Conservation (phyloP, 805 yeast genomes). For the Wickerhamiella galacta region DNA sequence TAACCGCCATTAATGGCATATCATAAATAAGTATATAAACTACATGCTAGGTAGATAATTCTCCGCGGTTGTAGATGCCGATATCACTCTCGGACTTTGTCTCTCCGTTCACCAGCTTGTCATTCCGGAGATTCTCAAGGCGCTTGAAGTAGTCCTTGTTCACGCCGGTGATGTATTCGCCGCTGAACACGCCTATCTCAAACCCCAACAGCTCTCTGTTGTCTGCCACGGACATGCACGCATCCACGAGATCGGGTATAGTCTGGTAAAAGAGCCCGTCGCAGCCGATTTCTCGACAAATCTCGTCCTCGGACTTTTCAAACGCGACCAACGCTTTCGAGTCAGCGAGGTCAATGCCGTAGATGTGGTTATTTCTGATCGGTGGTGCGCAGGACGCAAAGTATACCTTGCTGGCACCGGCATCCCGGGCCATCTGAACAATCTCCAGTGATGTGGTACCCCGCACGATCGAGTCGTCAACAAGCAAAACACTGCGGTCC, state of each 20-base stretch:
- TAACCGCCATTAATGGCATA: not conserved
- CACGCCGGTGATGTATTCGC: constrained; percentile 84
- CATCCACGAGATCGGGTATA: constrained; percentile 62
- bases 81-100: constrained; percentile 67
- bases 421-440: constrained; percentile 95
- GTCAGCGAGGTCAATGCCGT: constrained; percentile 95
- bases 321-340: constrained; percentile 86
- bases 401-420: constrained; percentile 90
- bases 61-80: constrained; percentile 44
- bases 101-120: constrained; percentile 43
- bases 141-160: constrained; percentile 69
- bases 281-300: constrained; percentile 69
- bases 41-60: too few relatives aligned
- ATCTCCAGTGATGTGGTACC: constrained; percentile 96
- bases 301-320: constrained; percentile 54
- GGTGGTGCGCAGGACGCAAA: constrained; percentile 98
- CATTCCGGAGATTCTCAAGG: constrained; percentile 68
- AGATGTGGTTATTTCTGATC: constrained; percentile 88
- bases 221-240: constrained; percentile 39
- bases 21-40: not conserved
- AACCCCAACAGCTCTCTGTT: constrained; percentile 35
- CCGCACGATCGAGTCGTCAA: constrained; percentile 93
- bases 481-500: constrained; percentile 70
- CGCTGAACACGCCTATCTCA: constrained; percentile 95
- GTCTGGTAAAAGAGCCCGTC: constrained; percentile 83